Percentiles rank a stretch among this genome's conserved stretches.
Evolutionary conservation across 331 rosid species (phyloP).

Genomic region (Malus hybrid): DNA sequence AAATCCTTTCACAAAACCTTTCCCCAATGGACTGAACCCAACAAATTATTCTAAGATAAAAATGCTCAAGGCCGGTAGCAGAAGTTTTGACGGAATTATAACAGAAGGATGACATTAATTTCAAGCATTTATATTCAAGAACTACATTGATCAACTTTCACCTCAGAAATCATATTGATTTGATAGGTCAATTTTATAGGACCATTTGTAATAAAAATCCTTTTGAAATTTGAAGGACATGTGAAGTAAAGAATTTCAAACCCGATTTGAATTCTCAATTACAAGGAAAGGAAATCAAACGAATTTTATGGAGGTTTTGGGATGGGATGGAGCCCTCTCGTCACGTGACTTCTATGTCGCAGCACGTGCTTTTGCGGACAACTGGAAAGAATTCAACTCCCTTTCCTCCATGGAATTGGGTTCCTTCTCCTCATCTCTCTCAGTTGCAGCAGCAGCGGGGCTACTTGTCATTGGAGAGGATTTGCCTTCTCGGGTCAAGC

Average conservation of each 20-base stretch:
- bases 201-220: too few species aligned
- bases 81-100: too few species aligned
- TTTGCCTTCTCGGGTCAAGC: constrained; percentile 24
- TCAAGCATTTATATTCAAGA: too few species aligned
- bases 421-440: constrained; percentile 17
- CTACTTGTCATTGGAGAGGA: constrained; percentile 59
- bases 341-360: constrained; percentile 35
- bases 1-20: too few species aligned
- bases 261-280: background rate
- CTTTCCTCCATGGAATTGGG: constrained; percentile 63
- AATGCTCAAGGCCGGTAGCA: accelerated
- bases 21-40: too few species aligned
- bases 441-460: constrained; percentile 31
- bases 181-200: too few species aligned
- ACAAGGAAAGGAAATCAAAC: background rate
- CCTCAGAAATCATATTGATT: too few species aligned
- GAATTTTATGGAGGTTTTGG: constrained; percentile 2
- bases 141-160: too few species aligned
- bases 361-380: constrained; percentile 36
- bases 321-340: constrained; percentile 55
- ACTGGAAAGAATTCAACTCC: constrained; percentile 43
- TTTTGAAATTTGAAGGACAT: background rate
- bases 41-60: too few species aligned
- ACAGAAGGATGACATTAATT: too few species aligned
- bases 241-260: background rate